These are phyloP conservation scores for Nemania bipapillata DNA, from an alignment of 2,329 filamentous ascomycete genomes.

Conservation along the genomic window DNA sequence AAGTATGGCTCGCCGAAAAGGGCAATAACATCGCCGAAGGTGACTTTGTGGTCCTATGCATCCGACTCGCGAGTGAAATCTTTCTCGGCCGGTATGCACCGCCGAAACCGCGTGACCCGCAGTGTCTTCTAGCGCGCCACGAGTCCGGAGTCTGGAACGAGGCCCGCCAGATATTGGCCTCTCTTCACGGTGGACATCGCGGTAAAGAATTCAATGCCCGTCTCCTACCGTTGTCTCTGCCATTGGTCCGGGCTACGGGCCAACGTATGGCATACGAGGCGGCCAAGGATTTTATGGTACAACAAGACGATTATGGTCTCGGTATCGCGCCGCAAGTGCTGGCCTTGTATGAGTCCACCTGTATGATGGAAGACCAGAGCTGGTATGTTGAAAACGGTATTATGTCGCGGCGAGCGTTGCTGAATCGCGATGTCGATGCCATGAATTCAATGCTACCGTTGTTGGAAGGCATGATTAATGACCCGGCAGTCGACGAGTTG, in stretches of 20 bases:
- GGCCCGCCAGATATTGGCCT: constrained; percentile 14
- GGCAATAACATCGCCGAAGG: constrained; percentile 17
- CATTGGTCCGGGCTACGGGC: constrained; percentile 9
- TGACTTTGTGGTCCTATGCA: constrained; percentile 12
- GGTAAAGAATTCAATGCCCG: constrained; percentile 12
- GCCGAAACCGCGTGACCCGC: constrained; percentile 16
- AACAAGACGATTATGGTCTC: constrained; percentile 13
- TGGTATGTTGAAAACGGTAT: constrained; percentile 21
- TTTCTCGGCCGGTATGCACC: constrained; percentile 18
- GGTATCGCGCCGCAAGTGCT: constrained; percentile 14
- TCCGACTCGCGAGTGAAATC: constrained; percentile 20
- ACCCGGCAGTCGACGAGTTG: constrained; percentile 5
- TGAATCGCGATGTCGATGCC: constrained; percentile 12
- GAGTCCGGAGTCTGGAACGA: constrained; percentile 17
- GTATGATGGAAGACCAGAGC: constrained; percentile 21
- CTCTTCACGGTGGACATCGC: constrained; percentile 12
- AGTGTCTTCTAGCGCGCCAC: constrained; percentile 15
- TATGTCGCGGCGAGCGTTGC: constrained; percentile 13
- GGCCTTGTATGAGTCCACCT: constrained; percentile 19
- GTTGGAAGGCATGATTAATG: constrained; percentile 6
- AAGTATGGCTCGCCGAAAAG: constrained; percentile 13
- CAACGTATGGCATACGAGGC: constrained; percentile 16
- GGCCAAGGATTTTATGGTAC: constrained; percentile 15
- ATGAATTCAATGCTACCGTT: constrained; percentile 9
- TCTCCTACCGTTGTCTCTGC: constrained; percentile 12